Percentiles rank a stretch among this genome's conserved stretches.
phyloP scores from a whole-genome alignment of 208 protist genomes.

The Leishmania mexicana region DNA sequence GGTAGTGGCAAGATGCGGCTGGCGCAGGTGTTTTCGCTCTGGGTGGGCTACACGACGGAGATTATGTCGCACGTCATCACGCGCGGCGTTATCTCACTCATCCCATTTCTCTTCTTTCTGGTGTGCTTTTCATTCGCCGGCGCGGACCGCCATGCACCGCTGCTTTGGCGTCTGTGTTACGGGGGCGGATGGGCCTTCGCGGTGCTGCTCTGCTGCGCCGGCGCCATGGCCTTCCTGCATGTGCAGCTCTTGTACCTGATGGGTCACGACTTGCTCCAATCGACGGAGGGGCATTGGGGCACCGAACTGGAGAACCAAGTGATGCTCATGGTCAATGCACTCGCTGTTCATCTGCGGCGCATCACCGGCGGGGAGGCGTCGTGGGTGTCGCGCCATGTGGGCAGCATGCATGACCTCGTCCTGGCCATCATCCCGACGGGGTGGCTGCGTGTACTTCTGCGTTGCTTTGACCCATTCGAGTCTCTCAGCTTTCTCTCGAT shows the following conservation, averaged over 20 bases:
- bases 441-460: slow-evolving; percentile 38
- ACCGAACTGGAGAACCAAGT: slow-evolving; percentile 66
- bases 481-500: slow-evolving; percentile 62
- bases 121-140: slow-evolving; percentile 59
- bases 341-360: slow-evolving; percentile 27
- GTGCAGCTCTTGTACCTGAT: slow-evolving; percentile 54
- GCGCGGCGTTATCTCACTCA: slow-evolving; percentile 51
- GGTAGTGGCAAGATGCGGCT: not conserved
- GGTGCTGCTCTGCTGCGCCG: slow-evolving; percentile 49
- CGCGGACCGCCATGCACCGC: slow-evolving; percentile 37
- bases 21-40: slow-evolving; percentile 34
- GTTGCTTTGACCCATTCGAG: slow-evolving; percentile 62
- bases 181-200: slow-evolving; percentile 53
- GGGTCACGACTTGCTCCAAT: slow-evolving; percentile 52
- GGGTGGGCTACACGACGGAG: slow-evolving; percentile 39
- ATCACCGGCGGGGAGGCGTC: slow-evolving; percentile 34
- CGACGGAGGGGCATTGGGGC: slow-evolving; percentile 46
- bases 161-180: slow-evolving; percentile 56
- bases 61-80: slow-evolving; percentile 54
- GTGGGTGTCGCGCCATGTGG: slow-evolving; percentile 10
- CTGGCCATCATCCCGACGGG: slow-evolving; percentile 25
- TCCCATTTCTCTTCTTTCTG: slow-evolving; percentile 53
- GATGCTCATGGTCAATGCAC: slow-evolving; percentile 12
- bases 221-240: slow-evolving; percentile 55
- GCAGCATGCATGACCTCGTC: slow-evolving; percentile 11